Percentiles rank a stretch among this genome's conserved stretches.
phyloP scores from a whole-genome alignment of 495 filamentous ascomycete species.

The Extremus antarcticus region DNA sequence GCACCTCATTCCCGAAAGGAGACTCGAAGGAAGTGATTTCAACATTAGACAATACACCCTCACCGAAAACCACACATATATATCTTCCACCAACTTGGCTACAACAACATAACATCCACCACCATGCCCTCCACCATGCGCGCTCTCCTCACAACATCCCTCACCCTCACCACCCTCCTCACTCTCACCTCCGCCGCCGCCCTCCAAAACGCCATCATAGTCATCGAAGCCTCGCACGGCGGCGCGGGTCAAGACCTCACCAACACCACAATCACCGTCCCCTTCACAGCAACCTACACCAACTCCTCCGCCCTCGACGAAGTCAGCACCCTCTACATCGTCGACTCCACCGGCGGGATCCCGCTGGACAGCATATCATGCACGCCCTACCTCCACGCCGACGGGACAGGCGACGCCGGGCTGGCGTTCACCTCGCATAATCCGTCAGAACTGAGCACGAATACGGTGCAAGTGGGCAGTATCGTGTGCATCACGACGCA shows the following conservation, averaged over 20 bases:
- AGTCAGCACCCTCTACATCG: conserved; percentile 18
- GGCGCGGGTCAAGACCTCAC: conserved; percentile 15
- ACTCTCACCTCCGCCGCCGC: neutral
- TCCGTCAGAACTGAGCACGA: conserved; percentile 11
- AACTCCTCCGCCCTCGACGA: conserved; percentile 7
- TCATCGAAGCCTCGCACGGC: conserved; percentile 12
- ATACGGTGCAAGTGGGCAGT: conserved; percentile 14
- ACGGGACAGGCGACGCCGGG: conserved; percentile 11
- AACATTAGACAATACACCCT: neutral
- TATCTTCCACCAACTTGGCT: neutral
- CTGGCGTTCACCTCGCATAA: conserved; percentile 7
- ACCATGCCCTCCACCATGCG: neutral
- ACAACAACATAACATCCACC: neutral
- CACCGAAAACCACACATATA: neutral
- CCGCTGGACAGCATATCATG: conserved; percentile 12
- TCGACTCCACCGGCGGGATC: conserved; percentile 5
- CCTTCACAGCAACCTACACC: conserved; percentile 13
- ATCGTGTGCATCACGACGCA: conserved; percentile 6
- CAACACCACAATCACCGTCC: conserved; percentile 17
- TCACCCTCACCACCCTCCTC: neutral
- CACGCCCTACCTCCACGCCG: conserved; percentile 8
- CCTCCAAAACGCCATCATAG: neutral
- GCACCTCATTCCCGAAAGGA: neutral
- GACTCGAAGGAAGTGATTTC: neutral
- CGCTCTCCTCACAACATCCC: neutral